Base-by-base conservation (phyloP, 176 grass and related monocot genomes). In the Triticum dicoccoides region DNA sequence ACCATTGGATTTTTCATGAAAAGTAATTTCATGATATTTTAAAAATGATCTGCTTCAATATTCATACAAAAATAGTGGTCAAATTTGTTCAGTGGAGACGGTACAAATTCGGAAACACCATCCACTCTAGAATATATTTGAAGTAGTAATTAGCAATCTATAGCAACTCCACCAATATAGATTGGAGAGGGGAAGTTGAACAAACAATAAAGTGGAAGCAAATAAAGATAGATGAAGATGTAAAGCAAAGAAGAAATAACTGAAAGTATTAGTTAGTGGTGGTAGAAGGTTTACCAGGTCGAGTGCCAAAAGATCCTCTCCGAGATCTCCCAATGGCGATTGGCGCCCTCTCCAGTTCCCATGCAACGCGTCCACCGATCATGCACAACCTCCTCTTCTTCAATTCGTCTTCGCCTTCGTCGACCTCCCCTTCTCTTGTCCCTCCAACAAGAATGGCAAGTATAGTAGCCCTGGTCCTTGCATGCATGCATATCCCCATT, bases 241-340 rank as follows among this genome's bases (percentile, higher is more conserved):
- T 4, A 21, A 59, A 76, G 11, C 32, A 69, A 76, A 69, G 20
- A 24, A 54, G 17, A 51, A 65, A 86, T 66, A 79, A 90, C n/a
- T 37, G 21, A 33, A 30, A 14, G 62, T 34, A 20, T 61, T 44
- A 56, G 62, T 9, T 79, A 84, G 75, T 83, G 80, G 76, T 80
- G 24, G 89, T 65, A 73, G 45, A 37, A 33, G 81, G 49, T 82
- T 88, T 68, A 88, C 86, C 86, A 78, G 70, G 82, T 82, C 76
- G 62, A 90, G 44, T 83, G 74, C 51, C 70, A 85, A 88, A 88
- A 88, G 61, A 81, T 85, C 69, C 61, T 91, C 68, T 65, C 81
- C 52, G 20, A 44, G 77, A 73, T 85, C 77, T 77, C 52, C 69
- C 89, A 91, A 85, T 88, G 77, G 63, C 29, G 63, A 11, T 75